Evolutionary conservation across 495 filamentous ascomycete species (phyloP), one percentile per base, ranked within the genome.

Genomic region (Penicillium paxilli): DNA sequence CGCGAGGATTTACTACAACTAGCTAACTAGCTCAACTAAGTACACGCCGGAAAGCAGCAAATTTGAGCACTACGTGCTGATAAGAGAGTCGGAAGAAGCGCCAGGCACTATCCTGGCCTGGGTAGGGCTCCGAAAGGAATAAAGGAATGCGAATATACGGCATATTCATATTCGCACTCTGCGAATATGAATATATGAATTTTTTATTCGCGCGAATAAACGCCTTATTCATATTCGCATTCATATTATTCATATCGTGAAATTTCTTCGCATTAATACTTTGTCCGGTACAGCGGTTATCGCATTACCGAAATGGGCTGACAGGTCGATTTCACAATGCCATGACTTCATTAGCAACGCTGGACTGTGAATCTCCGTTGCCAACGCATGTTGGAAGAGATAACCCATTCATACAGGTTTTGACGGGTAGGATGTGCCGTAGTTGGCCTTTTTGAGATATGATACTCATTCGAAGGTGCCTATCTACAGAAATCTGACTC

Each of bases 221-320:
- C 32, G 12, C 26, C 26, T 28, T 28, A 28, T 28, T 54, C 52
- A 54, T 54, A 54, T 54, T 54, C 44, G 44, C 51, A 42, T 48
- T 32, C 32, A 54, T 54, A 54, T 42, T 54, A 54, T 54, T 54
- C 51, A 54, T 54, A 54, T 54, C 7, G 22, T 48, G 32, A 19
- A 81, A 46, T 65, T 62, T 53, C n/a, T 47, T 21, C 51, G 51
- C 28, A 53, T 38, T 47, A 46, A 53, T 46, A 47, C 30, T 53
- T 53, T 53, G 41, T 53, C 51, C 51, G 41, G 28, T 53, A 47
- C 30, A 25, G 41, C 30, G 51, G 51, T 59, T 44, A 47, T 51
- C 49, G 68, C 68, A 10, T 59, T 24, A 9, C 14, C 16, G 44
- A 47, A 47, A 47, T 28, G 19, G 11, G 23, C 44, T 47, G 8